Percentiles rank a stretch among this genome's conserved stretches.
These are phyloP conservation scores for Carex littledalei DNA, from an alignment of 176 grass and related monocot genomes.

Conservation along the genomic window DNA sequence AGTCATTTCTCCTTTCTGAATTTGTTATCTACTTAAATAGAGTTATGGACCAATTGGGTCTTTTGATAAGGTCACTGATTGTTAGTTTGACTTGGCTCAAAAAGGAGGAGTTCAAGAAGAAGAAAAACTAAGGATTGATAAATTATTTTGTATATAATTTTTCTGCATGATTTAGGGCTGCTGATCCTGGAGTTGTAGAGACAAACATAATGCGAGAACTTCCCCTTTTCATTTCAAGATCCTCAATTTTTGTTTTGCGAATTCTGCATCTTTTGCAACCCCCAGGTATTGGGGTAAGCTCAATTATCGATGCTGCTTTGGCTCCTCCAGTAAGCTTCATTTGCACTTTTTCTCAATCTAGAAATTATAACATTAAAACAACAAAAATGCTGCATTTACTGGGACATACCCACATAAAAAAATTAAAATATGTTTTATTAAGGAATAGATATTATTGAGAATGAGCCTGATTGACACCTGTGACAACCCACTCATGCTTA, in stretches of 20 bases:
- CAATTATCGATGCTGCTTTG: slow-evolving; percentile 79
- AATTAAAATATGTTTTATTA: not conserved
- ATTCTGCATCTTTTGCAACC: slow-evolving; percentile 46
- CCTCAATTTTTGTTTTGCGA: slow-evolving; percentile 41
- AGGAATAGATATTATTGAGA: not conserved
- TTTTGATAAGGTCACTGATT: not conserved
- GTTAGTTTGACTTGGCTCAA: not conserved
- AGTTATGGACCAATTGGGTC: slow-evolving; percentile 1
- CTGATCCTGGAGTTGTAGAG: slow-evolving; percentile 70
- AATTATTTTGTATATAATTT: not conserved
- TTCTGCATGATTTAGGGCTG: slow-evolving; percentile 38
- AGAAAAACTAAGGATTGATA: not conserved
- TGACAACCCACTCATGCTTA: not conserved
- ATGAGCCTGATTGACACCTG: not conserved
- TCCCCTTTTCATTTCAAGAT: slow-evolving; percentile 41
- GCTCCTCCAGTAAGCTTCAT: slow-evolving; percentile 42
- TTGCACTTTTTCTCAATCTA: not conserved
- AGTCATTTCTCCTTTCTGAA: not conserved
- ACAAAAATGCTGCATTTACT: not conserved
- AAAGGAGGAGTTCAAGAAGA: not conserved
- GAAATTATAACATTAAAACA: not conserved
- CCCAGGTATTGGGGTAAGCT: slow-evolving; percentile 42
- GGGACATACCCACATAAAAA: not conserved
- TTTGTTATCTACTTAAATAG: slow-evolving; percentile 10
- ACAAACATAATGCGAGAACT: slow-evolving; percentile 89